phyloP scores from a whole-genome alignment of 768 basidiomycete species.

The Jaapia argillacea region DNA sequence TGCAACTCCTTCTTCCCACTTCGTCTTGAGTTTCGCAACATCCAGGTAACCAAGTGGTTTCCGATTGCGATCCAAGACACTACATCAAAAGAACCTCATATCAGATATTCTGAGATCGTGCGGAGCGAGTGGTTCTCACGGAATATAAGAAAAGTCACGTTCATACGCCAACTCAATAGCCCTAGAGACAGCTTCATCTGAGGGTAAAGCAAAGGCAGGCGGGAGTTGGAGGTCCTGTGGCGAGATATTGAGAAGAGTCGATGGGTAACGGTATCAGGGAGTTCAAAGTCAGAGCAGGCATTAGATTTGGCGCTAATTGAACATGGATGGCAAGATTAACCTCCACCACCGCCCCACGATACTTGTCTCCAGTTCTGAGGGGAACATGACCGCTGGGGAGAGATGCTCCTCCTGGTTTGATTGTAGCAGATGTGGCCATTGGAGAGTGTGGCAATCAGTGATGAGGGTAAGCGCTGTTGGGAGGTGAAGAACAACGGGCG shows the following conservation, averaged over 20 bases:
- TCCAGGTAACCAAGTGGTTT: conserved; percentile 82
- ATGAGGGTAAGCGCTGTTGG: too few species aligned
- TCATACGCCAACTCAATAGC: conserved; percentile 89
- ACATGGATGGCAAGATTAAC: conserved; percentile 25
- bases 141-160: conserved; percentile 89
- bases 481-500: too few species aligned
- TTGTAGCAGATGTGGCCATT: too few species aligned
- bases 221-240: conserved; percentile 77
- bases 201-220: conserved; percentile 78
- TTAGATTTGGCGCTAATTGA: neutral
- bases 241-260: conserved; percentile 2
- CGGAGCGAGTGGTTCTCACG: conserved; percentile 35
- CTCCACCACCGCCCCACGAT: conserved; percentile 88
- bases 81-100: conserved; percentile 23
- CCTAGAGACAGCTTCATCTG: conserved; percentile 56
- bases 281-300: neutral
- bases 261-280: conserved; percentile 1
- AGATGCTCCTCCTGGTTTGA: too few species aligned
- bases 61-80: conserved; percentile 64
- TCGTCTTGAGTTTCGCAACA: conserved; percentile 60
- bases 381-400: too few species aligned
- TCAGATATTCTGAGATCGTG: conserved; percentile 5
- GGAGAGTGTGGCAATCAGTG: too few species aligned
- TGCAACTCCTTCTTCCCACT: conserved; percentile 68
- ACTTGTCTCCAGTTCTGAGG: conserved; percentile 53